phyloP scores from a whole-genome alignment of 2,329 filamentous ascomycete genomes.

The Ophiostoma ulmi region DNA sequence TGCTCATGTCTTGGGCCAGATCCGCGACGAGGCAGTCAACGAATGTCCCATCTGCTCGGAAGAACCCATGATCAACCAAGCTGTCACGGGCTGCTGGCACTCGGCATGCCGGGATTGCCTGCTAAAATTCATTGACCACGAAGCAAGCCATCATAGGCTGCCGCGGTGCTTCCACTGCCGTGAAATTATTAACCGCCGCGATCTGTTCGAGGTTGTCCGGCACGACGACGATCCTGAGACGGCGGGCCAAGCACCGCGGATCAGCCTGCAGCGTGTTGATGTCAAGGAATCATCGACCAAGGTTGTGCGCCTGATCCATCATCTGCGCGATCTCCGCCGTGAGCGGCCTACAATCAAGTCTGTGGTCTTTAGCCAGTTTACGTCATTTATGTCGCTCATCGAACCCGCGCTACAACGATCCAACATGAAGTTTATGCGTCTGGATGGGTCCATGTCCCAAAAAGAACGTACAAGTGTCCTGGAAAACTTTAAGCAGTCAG shows the following conservation, averaged over 20 bases:
- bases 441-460: slow-evolving; percentile 87
- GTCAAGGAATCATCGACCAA: slow-evolving; percentile 76
- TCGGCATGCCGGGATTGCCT: slow-evolving; percentile 92
- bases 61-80: slow-evolving; percentile 91
- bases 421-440: slow-evolving; percentile 73
- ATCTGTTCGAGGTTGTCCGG: slow-evolving; percentile 87
- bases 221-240: slow-evolving; percentile 56
- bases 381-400: slow-evolving; percentile 88
- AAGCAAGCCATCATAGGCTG: slow-evolving; percentile 67
- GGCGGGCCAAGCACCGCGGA: slow-evolving; percentile 44
- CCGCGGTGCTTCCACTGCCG: slow-evolving; percentile 90
- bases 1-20: slow-evolving; percentile 81
- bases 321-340: slow-evolving; percentile 64
- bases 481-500: slow-evolving; percentile 59
- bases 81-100: slow-evolving; percentile 96
- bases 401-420: slow-evolving; percentile 69
- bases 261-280: slow-evolving; percentile 57
- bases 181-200: slow-evolving; percentile 70
- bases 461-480: slow-evolving; percentile 77
- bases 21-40: slow-evolving; percentile 78
- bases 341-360: slow-evolving; percentile 70
- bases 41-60: slow-evolving; percentile 95
- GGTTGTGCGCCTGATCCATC: slow-evolving; percentile 69
- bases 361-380: slow-evolving; percentile 96
- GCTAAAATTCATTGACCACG: slow-evolving; percentile 83